These are phyloP conservation scores for Anethum foeniculum DNA, from an alignment of 140 eudicot genomes.

Conservation along the genomic window DNA sequence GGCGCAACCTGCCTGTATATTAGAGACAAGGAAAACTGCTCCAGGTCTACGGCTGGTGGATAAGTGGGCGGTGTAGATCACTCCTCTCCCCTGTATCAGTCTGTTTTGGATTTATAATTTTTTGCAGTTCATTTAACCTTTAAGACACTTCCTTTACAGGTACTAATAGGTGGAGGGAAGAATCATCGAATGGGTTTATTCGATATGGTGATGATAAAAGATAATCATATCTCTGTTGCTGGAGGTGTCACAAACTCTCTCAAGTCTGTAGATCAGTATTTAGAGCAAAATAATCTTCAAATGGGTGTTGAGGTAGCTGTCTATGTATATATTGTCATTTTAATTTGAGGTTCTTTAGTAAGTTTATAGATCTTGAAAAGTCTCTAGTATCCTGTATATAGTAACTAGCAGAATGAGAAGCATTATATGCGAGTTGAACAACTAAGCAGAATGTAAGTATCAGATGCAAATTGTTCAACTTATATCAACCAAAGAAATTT, in stretches of 20 bases:
- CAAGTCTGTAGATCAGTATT: constrained; percentile 71
- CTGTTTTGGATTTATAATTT: neutral
- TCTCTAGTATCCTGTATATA: neutral
- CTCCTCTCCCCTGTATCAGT: constrained; percentile 19
- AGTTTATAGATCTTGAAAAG: neutral
- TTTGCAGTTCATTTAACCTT: neutral
- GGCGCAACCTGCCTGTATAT: constrained; percentile 71
- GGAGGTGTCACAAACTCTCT: constrained; percentile 81
- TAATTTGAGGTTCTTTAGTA: neutral
- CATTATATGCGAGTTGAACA: neutral
- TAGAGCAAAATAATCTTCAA: constrained; percentile 61
- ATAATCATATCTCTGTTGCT: constrained; percentile 81
- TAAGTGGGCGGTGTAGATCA: constrained; percentile 94
- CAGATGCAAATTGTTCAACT: neutral
- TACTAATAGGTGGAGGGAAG: constrained; percentile 81
- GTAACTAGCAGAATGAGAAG: neutral
- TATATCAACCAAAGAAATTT: neutral
- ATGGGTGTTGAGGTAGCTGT: constrained; percentile 84
- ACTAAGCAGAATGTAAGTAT: neutral
- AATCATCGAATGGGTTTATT: constrained; percentile 96
- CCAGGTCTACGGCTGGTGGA: constrained; percentile 98
- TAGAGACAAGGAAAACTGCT: constrained; percentile 96
- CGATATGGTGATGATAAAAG: constrained; percentile 97
- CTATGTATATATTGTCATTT: neutral
- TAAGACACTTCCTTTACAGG: constrained; percentile 32